phyloP scores from a whole-genome alignment of 129 eudicot species.

The Oenanthe sinensis region DNA sequence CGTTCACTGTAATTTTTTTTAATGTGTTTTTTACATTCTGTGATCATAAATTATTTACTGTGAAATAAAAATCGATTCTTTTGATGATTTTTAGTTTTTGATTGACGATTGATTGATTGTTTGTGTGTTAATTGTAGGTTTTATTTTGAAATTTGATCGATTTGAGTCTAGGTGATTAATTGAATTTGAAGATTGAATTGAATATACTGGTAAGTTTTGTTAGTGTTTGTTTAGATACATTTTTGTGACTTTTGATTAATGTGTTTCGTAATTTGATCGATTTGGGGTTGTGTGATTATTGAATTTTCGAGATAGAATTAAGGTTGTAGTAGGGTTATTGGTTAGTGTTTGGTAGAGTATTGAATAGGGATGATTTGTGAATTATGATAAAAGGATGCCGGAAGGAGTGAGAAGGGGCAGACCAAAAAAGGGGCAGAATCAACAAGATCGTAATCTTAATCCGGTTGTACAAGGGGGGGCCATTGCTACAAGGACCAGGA shows the following conservation, averaged over 20 bases:
- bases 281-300: neutral
- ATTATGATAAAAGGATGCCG: slow-evolving; percentile 55
- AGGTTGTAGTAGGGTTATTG: neutral
- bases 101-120: neutral
- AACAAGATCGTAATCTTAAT: neutral
- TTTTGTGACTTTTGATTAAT: neutral
- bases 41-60: too few relatives aligned
- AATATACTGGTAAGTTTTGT: neutral
- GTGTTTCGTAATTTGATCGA: neutral
- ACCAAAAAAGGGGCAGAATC: slow-evolving; percentile 10
- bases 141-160: neutral
- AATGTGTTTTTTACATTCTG: slow-evolving; percentile 1
- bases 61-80: neutral
- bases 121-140: neutral
- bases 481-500: slow-evolving; percentile 16
- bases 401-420: slow-evolving; percentile 48
- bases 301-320: neutral
- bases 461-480: slow-evolving; percentile 13
- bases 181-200: slow-evolving; percentile 7
- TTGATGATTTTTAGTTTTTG: neutral
- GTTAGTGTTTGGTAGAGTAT: neutral
- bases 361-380: slow-evolving; percentile 13
- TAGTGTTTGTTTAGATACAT: neutral
- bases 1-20: neutral
- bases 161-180: neutral